phyloP scores from a whole-genome alignment of 2,329 filamentous ascomycete genomes.

The Penicillium oxalicum region DNA sequence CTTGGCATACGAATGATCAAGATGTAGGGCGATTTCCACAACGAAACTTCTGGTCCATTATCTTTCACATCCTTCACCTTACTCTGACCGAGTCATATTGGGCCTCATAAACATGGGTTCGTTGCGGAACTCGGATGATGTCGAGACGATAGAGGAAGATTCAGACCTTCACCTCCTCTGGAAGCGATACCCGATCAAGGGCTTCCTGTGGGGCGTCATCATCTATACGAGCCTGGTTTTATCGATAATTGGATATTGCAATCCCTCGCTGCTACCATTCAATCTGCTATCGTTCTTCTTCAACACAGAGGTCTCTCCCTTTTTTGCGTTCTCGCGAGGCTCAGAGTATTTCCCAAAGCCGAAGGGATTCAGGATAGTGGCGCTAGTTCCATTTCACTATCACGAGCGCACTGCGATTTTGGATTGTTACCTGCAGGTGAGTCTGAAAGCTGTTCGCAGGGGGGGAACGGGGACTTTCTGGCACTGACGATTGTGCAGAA shows the following conservation, averaged over 20 bases:
- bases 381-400: conserved; percentile 36
- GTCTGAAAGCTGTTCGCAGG: not conserved
- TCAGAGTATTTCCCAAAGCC: conserved; percentile 29
- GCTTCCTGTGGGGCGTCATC: conserved; percentile 19
- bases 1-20: not conserved
- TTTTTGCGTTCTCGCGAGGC: conserved; percentile 27
- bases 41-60: not conserved
- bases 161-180: conserved; percentile 2
- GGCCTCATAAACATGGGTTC: conserved; percentile 19
- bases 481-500: conserved; percentile 14
- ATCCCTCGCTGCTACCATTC: conserved; percentile 17
- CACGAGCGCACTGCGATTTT: conserved; percentile 32
- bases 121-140: conserved; percentile 11
- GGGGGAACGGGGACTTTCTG: no score
- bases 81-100: not conserved
- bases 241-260: conserved; percentile 15
- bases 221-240: conserved; percentile 23
- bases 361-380: conserved; percentile 32
- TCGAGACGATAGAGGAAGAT: conserved; percentile 16
- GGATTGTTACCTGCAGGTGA: conserved; percentile 39
- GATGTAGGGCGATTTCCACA: no score
- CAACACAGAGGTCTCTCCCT: conserved; percentile 21
- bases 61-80: not conserved
- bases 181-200: conserved; percentile 17
- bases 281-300: conserved; percentile 17